phyloP scores from a whole-genome alignment of 305 asterid species.

The Stenogyne calaminthoides region DNA sequence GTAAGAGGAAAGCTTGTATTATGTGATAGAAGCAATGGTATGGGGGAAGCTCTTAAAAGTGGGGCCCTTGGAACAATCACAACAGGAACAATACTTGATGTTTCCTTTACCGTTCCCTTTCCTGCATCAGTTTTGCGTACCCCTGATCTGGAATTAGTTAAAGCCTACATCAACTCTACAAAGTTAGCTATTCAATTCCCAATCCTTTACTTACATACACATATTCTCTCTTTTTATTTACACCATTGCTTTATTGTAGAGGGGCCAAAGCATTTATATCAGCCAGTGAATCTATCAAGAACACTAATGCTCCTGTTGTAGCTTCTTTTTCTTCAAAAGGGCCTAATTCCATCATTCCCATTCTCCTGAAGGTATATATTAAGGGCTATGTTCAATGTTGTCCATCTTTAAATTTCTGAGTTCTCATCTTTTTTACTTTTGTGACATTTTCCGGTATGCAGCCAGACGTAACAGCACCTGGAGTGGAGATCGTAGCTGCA shows the following conservation, averaged over 20 bases:
- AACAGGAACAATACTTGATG: not conserved
- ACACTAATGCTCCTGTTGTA: conserved; percentile 28
- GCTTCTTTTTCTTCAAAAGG: conserved; percentile 40
- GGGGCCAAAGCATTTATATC: conserved; percentile 22
- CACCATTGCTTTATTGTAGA: not conserved
- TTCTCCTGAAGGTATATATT: conserved; percentile 20
- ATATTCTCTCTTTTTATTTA: not conserved
- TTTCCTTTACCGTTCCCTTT: conserved; percentile 28
- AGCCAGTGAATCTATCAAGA: conserved; percentile 20
- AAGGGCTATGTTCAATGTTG: not conserved
- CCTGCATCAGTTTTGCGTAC: conserved; percentile 29
- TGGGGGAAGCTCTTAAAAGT: too few relatives aligned
- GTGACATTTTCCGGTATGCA: conserved; percentile 4
- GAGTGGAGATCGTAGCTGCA: conserved; percentile 44
- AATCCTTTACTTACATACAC: too few relatives aligned
- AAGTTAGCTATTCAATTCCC: too few relatives aligned
- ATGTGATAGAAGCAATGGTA: too few relatives aligned
- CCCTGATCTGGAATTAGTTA: conserved; percentile 24
- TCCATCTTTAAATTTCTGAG: not conserved
- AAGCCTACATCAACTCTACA: conserved; percentile 32
- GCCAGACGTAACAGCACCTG: conserved; percentile 57
- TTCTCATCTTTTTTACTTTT: not conserved
- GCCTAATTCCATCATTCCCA: conserved; percentile 22
- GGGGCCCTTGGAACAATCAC: conserved; percentile 34
- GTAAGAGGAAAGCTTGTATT: too few relatives aligned